phyloP scores from a whole-genome alignment of 345 rosid genomes.

The Cardiospermum halicacabum region DNA sequence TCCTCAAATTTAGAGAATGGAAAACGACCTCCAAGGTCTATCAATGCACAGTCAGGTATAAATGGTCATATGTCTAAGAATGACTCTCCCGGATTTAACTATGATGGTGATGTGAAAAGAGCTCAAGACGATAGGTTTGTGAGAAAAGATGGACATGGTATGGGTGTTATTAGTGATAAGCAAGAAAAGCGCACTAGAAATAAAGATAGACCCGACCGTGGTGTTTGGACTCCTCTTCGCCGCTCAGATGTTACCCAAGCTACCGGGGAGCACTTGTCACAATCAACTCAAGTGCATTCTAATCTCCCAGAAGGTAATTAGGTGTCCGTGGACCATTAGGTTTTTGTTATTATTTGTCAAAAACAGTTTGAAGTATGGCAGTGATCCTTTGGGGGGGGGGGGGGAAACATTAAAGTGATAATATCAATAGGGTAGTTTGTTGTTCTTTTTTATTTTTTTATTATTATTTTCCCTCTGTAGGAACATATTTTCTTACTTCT shows the following conservation, averaged over 20 bases:
- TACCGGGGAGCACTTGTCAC: conserved; percentile 35
- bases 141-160: conserved; percentile 40
- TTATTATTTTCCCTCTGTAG: no score
- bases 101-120: conserved; percentile 29
- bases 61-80: conserved; percentile 21
- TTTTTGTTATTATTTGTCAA: conserved; percentile 1
- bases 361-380: background rate
- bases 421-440: background rate
- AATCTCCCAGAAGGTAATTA: conserved; percentile 34
- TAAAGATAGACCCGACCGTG: conserved; percentile 74
- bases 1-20: conserved; percentile 25
- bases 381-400: no score
- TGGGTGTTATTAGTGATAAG: conserved; percentile 38
- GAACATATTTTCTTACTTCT: conserved; percentile 15
- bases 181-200: conserved; percentile 47
- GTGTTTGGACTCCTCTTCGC: conserved; percentile 65
- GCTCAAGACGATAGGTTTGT: conserved; percentile 34
- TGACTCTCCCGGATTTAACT: conserved; percentile 14
- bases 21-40: conserved; percentile 31
- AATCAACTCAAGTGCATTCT: conserved; percentile 15
- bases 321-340: background rate
- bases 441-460: no score
- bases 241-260: conserved; percentile 47
- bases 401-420: conserved; percentile 8
- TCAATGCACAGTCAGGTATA: conserved; percentile 30